Evolutionary conservation across 1,284 basidiomycete genomes (phyloP).

Genomic region (Coniferiporia sulphurascens): DNA sequence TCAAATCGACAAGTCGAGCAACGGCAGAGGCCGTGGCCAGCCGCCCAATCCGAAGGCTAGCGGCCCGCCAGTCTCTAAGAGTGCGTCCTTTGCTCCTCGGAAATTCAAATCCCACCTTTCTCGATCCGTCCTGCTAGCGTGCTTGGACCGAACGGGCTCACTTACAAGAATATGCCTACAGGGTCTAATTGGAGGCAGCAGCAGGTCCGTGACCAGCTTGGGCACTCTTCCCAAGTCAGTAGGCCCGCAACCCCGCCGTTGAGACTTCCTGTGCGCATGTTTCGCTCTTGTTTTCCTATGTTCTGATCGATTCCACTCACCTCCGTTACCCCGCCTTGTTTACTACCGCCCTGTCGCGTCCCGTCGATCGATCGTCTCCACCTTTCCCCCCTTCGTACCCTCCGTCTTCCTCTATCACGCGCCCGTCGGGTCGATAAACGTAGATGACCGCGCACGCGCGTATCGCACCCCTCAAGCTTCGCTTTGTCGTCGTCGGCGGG

Average conservation of each 20-base stretch:
- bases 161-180: not conserved
- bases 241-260: slow-evolving; percentile 12
- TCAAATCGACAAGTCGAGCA: not conserved
- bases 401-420: not conserved
- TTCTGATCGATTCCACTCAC: not conserved
- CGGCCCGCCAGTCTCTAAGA: not conserved
- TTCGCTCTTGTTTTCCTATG: not conserved
- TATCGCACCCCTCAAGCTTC: slow-evolving; percentile 17
- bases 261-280: slow-evolving; percentile 13
- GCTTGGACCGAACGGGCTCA: not conserved
- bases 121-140: not conserved
- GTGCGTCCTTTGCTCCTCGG: not conserved
- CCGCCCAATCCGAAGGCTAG: not conserved
- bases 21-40: not conserved
- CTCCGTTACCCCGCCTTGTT: not conserved
- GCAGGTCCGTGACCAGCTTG: slow-evolving; percentile 17
- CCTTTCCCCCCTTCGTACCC: not conserved
- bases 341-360: not conserved
- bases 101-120: not conserved
- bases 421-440: not conserved
- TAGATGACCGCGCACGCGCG: slow-evolving; percentile 11
- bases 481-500: slow-evolving; percentile 25
- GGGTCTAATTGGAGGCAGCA: slow-evolving; percentile 18
- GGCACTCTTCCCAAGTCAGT: slow-evolving; percentile 9
- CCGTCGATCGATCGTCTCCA: not conserved